Evolutionary conservation across 768 basidiomycete genomes (phyloP), one percentile per base, ranked within the genome.

Genomic region (Thelephora ganbajun): DNA sequence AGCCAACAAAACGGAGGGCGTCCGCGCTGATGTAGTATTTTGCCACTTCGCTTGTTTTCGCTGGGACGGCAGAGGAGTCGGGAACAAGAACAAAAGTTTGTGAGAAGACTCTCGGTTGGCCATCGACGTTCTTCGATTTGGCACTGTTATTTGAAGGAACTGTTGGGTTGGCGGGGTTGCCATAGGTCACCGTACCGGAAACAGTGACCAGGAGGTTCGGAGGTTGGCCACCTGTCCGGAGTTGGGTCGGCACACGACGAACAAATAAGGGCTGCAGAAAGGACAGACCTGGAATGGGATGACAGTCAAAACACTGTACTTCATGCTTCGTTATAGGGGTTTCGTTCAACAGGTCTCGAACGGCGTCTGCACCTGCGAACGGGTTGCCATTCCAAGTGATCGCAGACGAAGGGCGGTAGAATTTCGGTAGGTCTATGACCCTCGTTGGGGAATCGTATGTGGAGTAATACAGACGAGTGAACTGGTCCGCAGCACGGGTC

Each of bases 51-150:
- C 80, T 84, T 4, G 73, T 70, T 50, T 79, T 79, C 1, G 72
- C 70, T 14, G 77, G 70, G 2, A 81, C 70, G 26, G 80, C 77
- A 37, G 68, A 70, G 2, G 83, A 68, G 58, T 88, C 85, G 3
- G 85, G 85, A 9, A 81, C 76, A 33, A 91, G 78, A 68, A 91
- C 76, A 57, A 91, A 91, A 5, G 86, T 84, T 62, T 91, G 88
- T 14, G 82, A 81, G 63, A 91, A 91, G 44, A 89, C 84, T 35
- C 88, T 76, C 6, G 88, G 80, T 35, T 87, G 84, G 11, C 77
- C 83, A 48, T 90, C 87, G 14, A 80, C 56, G 11, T 49, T 57
- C 39, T 58, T 66, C 16, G 69, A 72, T 56, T 73, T 72, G 34
- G 39, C 9, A 14, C 62, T 45, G 33, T 61, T 61, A 12, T 72